Evolutionary conservation across 192 early-diverging fungal species (phyloP), one percentile per base, ranked within the genome.

Genomic region (Gorgonomyces haynaldii): DNA sequence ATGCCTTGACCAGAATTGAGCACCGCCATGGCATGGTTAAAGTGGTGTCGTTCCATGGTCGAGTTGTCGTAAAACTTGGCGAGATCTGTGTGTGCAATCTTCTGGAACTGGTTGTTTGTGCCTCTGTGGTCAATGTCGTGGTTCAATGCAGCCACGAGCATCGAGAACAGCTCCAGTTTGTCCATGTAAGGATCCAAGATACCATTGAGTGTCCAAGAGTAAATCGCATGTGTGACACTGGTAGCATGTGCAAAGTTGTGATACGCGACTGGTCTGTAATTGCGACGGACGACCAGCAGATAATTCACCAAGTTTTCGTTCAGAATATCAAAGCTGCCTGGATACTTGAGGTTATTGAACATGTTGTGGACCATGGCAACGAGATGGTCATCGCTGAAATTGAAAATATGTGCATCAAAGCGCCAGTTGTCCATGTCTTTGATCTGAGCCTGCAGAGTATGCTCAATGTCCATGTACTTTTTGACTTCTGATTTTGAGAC

Each of bases 121-220:
- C 68, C 68, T 36, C 68, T 44, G 36, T 70, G 68, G 45, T 70
- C 68, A 47, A 70, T 63, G 50, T 70, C 68, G 42, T 70, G 68
- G 41, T 64, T 69, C 13, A 70, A 52, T 1, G 50, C 53, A 1
- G 69, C 65, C 0, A 69, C 34, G n/a, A 69, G 40, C 68, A 71
- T 68, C 10, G 59, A 42, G 38, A 72, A 61, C 15, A 57, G 21
- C 32, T 71, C 69, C 19, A 72, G 12, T 16, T 54, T 31, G 16
- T 40, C 37, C 28, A 66, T 35, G 17, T 47, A 52, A 22, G 20
- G 9, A 17, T 39, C 31, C 1, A 60, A 25, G 7, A 41, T 38
- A 1, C 61, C 61, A 25, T 34, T 60, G 4, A 40, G 20, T 9
- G 57, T 37, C 10, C 68, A 16, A 1, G 39, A 30, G 32, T 53